Base-by-base conservation (phyloP, 208 protist genomes). In the Porcisia hertigi region DNA sequence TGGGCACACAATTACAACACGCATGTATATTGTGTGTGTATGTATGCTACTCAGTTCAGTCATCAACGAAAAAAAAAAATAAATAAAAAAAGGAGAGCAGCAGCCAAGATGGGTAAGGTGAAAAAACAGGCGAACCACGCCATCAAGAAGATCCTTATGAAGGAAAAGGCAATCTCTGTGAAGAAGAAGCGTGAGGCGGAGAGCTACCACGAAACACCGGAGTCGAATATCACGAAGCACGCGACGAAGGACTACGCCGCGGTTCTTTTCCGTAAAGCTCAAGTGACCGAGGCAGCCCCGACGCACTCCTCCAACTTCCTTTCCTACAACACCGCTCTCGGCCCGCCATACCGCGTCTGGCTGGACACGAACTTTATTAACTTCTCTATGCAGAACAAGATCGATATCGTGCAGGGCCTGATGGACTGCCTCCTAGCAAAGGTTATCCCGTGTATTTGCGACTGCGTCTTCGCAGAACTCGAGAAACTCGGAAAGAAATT, bases 281-380 rank as follows among this genome's bases (percentile, higher is more conserved):
- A 88, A 70, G 76, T 96, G 25, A 97, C 90, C 23, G 76, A 91
- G 30, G 89, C 80, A 0, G 87, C 77, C 2, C 86, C 91, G 1
- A 82, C 81, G n/a, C 80, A 88, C 49, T 90, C 88, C 20, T 85
- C 86, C 9, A 91, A 99, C 81, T 99, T 99, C 83, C 99, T 99
- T 45, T 92, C 87, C 55, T 99, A 99, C 92, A 99, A 99, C 92
- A 94, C 84, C 53, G 88, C 94, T 47, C 94, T 99, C 7, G 98
- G 98, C 8, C 99, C 99, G 23, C 99, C 99, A 62, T 99, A 99
- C 88, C 95, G 98, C 80, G 92, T 99, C 23, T 95, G 99, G 83
- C 83, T 99, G 14, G 99, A 99, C 82, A 99, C 99, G 3, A 99
- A 99, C 95, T 99, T 99, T 83, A 99, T 99, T 82, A 99, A 99